A percentile compares a stretch with the other conserved stretches of the same genome.
phyloP scores from a whole-genome alignment of 164 flowering plant species.

The Santalum album region DNA sequence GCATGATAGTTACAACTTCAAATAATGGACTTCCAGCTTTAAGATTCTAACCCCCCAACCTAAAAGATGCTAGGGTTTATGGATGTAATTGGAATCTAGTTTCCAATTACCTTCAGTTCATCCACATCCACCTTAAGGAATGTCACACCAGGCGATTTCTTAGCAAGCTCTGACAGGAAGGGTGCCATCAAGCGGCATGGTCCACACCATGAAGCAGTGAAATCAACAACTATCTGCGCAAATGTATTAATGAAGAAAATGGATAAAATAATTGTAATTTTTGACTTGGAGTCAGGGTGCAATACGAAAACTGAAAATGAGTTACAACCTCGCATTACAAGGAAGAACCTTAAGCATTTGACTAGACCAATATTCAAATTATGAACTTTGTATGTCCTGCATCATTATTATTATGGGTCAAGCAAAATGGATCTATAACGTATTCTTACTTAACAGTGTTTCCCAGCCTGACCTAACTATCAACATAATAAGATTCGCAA shows the following conservation, averaged over 20 bases:
- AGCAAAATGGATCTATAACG: no score
- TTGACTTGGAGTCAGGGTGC: not conserved
- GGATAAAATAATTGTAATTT: not conserved
- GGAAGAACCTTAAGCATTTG: no score
- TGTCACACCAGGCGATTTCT: constrained; percentile 38
- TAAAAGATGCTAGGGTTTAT: not conserved
- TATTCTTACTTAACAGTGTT: no score
- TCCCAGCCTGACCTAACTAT: no score
- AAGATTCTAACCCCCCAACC: no score
- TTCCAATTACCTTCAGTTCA: constrained; percentile 47
- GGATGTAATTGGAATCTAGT: not conserved
- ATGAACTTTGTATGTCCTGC: no score
- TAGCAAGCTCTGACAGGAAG: constrained; percentile 52
- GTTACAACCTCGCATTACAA: no score
- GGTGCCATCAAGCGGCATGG: constrained; percentile 78
- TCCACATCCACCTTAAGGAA: constrained; percentile 84
- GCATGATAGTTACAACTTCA: not conserved
- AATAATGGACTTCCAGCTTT: not conserved
- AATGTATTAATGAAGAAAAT: not conserved
- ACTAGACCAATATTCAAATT: no score
- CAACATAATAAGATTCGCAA: no score
- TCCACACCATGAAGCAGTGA: constrained; percentile 90
- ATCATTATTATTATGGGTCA: no score
- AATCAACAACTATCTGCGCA: constrained; percentile 69
- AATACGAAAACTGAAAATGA: no score